Evolutionary conservation across 2,329 filamentous ascomycete genomes (phyloP).

Genomic region (Emmonsia crescens): DNA sequence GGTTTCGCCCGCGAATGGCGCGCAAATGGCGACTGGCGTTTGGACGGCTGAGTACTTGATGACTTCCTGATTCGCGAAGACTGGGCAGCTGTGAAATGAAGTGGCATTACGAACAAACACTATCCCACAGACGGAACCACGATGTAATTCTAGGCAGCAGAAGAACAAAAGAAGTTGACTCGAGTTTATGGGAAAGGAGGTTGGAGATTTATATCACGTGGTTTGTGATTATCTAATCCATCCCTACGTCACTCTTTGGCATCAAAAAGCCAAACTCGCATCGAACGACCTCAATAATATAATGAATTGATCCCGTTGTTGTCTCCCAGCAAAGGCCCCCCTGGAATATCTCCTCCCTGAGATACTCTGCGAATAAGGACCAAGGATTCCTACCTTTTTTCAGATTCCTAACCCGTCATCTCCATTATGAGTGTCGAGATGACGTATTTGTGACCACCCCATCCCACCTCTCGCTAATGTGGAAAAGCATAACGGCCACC

Average conservation of each 20-base stretch:
- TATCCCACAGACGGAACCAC: background rate
- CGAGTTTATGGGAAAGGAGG: no score
- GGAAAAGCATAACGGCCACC: background rate
- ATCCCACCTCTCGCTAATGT: background rate
- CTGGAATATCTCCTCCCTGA: background rate
- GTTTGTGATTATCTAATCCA: no score
- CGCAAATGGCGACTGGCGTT: slow-evolving; percentile 32
- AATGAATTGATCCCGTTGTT: no score
- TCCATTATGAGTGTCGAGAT: background rate
- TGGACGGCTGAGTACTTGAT: slow-evolving; percentile 19
- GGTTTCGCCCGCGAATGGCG: slow-evolving; percentile 32
- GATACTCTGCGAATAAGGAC: background rate
- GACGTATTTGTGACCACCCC: background rate
- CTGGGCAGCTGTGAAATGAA: slow-evolving; percentile 38
- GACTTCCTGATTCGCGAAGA: slow-evolving; percentile 37
- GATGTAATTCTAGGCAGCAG: no score
- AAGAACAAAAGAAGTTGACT: no score
- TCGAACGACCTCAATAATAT: no score
- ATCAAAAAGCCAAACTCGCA: no score
- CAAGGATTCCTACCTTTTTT: background rate
- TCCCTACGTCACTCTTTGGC: no score
- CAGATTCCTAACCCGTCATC: background rate
- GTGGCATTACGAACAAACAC: slow-evolving; percentile 30
- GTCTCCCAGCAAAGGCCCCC: no score
- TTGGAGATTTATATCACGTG: no score